Conservation (phyloP, 225 moss, liverwort and hornwort species). For the Straminergon stramineum region DNA sequence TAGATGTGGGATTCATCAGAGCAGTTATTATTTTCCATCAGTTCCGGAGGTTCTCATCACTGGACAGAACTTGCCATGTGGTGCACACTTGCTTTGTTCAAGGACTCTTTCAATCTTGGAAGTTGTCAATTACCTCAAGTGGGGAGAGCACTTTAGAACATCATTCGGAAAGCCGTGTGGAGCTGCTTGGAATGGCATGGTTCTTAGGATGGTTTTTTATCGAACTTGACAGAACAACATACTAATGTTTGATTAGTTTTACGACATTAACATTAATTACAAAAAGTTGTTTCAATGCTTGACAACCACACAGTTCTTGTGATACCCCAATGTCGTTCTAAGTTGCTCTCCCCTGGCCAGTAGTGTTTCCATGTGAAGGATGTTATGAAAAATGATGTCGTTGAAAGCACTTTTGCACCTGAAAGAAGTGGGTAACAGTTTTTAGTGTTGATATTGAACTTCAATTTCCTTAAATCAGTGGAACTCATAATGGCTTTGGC, state of each 20-base stretch:
- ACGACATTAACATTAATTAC: not conserved
- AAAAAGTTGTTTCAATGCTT: not conserved
- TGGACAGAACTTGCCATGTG: not conserved
- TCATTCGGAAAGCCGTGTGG: not conserved
- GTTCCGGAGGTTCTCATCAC: not conserved
- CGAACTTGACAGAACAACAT: not conserved
- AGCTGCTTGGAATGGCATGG: not conserved
- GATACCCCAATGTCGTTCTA: not conserved
- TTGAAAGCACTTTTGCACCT: not conserved
- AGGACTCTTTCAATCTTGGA: not conserved
- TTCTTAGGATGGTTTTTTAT: not conserved
- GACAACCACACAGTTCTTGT: not conserved
- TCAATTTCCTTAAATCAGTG: not conserved
- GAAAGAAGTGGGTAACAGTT: not conserved
- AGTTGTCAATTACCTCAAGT: not conserved
- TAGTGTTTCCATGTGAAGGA: not conserved
- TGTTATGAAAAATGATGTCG: not conserved
- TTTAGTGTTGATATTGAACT: not conserved
- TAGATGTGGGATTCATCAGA: not conserved
- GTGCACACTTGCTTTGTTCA: not conserved
- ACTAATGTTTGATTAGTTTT: not conserved
- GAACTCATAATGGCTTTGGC: not conserved
- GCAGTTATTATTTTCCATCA: not conserved
- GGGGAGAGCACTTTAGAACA: not conserved
- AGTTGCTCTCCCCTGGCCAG: not conserved